Percentiles rank a stretch among this genome's conserved stretches.
Conservation (phyloP, 306 rosid genomes). For the Cicer judaicum region DNA sequence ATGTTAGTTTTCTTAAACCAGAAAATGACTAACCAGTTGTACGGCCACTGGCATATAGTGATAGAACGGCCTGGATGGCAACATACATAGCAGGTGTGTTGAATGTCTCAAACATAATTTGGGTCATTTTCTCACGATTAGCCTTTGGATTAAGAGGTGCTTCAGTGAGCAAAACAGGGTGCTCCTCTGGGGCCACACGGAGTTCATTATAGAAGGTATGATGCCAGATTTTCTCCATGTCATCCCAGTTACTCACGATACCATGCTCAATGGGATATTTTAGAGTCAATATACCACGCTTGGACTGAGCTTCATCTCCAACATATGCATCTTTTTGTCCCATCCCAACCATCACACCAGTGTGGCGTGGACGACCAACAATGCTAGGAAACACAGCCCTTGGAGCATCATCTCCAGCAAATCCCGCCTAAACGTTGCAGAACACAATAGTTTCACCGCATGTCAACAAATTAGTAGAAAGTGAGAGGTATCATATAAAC, state of each 20-base stretch:
- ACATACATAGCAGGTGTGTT: conserved; percentile 95
- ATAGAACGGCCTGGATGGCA: conserved; percentile 87
- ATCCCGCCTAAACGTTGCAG: conserved; percentile 71
- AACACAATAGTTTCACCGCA: conserved; percentile 14
- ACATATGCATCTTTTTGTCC: conserved; percentile 95
- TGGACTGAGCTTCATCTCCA: conserved; percentile 94
- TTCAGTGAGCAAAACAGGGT: conserved; percentile 91
- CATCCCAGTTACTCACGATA: conserved; percentile 92
- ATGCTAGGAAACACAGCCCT: conserved; percentile 96
- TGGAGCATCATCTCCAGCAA: conserved; percentile 98
- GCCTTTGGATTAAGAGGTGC: conserved; percentile 97
- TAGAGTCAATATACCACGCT: conserved; percentile 82
- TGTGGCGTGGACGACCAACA: conserved; percentile 95
- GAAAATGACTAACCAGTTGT: conserved; percentile 75
- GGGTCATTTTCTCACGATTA: conserved; percentile 95
- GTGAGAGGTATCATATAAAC: background rate
- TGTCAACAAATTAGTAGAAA: background rate
- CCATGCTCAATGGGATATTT: conserved; percentile 94
- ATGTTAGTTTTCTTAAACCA: background rate
- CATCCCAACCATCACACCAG: conserved; percentile 97
- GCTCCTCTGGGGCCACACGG: conserved; percentile 94
- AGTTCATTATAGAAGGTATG: conserved; percentile 92
- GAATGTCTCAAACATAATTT: conserved; percentile 93
- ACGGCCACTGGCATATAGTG: conserved; percentile 92
- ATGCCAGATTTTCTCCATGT: conserved; percentile 97